Evolutionary conservation across 73 alveolate species (phyloP).

Genomic region (Tetrahymena thermophila): DNA sequence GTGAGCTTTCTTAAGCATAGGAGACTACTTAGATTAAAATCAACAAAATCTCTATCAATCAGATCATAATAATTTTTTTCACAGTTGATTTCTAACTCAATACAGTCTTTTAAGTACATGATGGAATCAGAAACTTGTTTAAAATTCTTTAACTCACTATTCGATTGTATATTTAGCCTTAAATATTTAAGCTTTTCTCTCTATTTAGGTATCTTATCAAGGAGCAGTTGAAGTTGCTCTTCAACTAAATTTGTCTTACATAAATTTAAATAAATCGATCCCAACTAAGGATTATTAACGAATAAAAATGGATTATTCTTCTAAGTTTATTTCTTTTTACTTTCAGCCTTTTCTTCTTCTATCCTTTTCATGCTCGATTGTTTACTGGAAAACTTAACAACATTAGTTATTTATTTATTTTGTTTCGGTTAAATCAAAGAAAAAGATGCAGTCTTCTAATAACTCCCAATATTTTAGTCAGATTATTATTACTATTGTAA

Average conservation of each 20-base stretch:
- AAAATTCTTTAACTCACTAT: background rate
- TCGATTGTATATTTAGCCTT: background rate
- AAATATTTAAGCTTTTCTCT: background rate
- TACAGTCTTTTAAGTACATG: background rate
- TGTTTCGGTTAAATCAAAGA: background rate
- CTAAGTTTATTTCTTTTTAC: background rate
- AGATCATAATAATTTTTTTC: background rate
- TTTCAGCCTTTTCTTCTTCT: background rate
- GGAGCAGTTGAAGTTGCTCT: background rate
- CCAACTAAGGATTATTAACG: background rate
- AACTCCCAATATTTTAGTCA: background rate
- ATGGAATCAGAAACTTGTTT: background rate
- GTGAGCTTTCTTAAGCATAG: background rate
- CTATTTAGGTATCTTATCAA: background rate
- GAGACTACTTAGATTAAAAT: background rate
- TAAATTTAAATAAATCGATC: background rate
- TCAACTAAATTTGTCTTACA: background rate
- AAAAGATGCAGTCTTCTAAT: background rate
- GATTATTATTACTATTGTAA: background rate
- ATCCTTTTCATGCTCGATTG: background rate
- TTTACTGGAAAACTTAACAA: background rate
- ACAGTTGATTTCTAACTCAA: background rate
- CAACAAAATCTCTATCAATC: background rate
- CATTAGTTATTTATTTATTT: background rate
- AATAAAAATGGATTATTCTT: background rate